phyloP scores from a whole-genome alignment of 75 land plant species.

The Cryptomeria japonica region DNA sequence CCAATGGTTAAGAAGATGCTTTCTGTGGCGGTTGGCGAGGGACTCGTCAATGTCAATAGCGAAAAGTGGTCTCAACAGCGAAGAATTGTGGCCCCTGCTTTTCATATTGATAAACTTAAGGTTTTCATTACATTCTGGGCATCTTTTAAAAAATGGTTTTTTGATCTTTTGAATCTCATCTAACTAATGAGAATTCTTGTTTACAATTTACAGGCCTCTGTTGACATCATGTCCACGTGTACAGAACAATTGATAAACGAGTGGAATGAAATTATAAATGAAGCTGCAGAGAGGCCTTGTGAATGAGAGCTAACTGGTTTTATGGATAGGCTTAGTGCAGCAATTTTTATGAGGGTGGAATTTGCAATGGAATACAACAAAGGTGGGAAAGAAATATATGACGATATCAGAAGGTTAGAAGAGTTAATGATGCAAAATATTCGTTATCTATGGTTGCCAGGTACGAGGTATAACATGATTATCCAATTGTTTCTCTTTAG shows the following conservation, averaged over 20 bases:
- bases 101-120: slow-evolving; percentile 77
- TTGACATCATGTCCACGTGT: no score
- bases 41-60: slow-evolving; percentile 66
- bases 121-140: slow-evolving; percentile 15
- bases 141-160: no score
- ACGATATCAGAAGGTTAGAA: slow-evolving; percentile 18
- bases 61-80: slow-evolving; percentile 67
- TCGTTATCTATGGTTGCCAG: slow-evolving; percentile 25
- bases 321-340: slow-evolving; percentile 15
- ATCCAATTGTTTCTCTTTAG: no score
- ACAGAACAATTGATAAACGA: no score
- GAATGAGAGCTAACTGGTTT: slow-evolving; percentile 19
- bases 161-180: no score
- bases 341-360: slow-evolving; percentile 21
- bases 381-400: slow-evolving; percentile 14
- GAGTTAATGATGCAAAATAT: slow-evolving; percentile 7
- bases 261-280: neutral
- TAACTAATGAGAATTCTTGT: no score
- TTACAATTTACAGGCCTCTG: no score
- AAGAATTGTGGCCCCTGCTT: slow-evolving; percentile 61
- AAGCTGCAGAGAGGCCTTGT: neutral
- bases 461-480: slow-evolving; percentile 19
- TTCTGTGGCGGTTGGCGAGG: slow-evolving; percentile 55
- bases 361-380: no score
- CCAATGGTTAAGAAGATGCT: no score